A percentile compares a stretch with the other conserved stretches of the same genome.
phyloP scores from a whole-genome alignment of 805 yeast species.

The Nakazawaea ambrosiae region DNA sequence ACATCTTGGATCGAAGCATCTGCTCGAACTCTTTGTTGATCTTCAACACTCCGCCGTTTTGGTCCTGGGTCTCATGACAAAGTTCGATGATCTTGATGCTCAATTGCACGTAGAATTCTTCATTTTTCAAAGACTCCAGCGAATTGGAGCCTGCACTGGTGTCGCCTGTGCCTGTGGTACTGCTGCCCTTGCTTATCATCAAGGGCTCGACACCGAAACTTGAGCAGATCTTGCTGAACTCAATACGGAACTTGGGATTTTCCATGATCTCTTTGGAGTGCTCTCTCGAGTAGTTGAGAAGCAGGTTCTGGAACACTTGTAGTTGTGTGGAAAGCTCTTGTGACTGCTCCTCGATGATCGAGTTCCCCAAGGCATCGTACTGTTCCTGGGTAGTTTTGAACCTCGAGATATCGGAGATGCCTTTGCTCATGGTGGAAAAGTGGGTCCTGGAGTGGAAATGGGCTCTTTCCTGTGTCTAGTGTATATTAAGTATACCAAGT shows the following conservation, averaged over 20 bases:
- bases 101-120: slow-evolving; percentile 59
- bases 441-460: no score
- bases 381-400: slow-evolving; percentile 21
- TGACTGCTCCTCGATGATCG: slow-evolving; percentile 45
- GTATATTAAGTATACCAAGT: no score
- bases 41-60: slow-evolving; percentile 79
- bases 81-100: slow-evolving; percentile 71
- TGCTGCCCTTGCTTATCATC: slow-evolving; percentile 27
- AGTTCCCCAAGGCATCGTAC: slow-evolving; percentile 44
- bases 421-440: slow-evolving; percentile 13
- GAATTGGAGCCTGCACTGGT: slow-evolving; percentile 25
- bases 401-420: slow-evolving; percentile 21
- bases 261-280: slow-evolving; percentile 61
- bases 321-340: slow-evolving; percentile 64
- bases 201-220: slow-evolving; percentile 85
- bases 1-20: slow-evolving; percentile 21
- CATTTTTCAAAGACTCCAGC: slow-evolving; percentile 26
- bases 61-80: slow-evolving; percentile 59
- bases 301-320: slow-evolving; percentile 67
- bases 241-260: slow-evolving; percentile 58
- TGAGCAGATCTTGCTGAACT: slow-evolving; percentile 70
- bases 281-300: slow-evolving; percentile 66
- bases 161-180: slow-evolving; percentile 17
- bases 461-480: background rate
- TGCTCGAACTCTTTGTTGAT: slow-evolving; percentile 48